Evolutionary conservation across 2,329 filamentous ascomycete species (phyloP).

Genomic region (Colletotrichum scovillei): DNA sequence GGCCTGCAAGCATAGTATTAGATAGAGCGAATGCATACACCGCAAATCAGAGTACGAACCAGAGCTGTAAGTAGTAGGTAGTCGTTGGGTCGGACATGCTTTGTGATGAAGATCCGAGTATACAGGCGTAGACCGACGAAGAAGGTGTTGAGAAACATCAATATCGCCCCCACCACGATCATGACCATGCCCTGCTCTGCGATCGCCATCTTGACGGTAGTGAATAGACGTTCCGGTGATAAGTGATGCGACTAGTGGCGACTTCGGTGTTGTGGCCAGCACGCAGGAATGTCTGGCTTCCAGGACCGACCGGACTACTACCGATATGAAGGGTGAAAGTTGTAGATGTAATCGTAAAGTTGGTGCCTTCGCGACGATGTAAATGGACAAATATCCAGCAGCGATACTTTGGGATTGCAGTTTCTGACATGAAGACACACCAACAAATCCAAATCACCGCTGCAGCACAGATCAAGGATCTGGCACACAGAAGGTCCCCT

Average conservation of each 20-base stretch:
- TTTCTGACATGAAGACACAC: not conserved
- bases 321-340: not conserved
- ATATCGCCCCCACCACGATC: constrained; percentile 14
- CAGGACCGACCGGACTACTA: not conserved
- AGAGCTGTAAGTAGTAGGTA: constrained; percentile 2
- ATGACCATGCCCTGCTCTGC: not conserved
- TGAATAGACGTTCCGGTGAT: not conserved
- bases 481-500: not conserved
- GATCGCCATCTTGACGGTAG: constrained; percentile 6
- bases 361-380: too few relatives aligned
- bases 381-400: too few relatives aligned
- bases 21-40: not conserved
- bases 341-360: not conserved
- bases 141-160: constrained; percentile 18
- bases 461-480: not conserved
- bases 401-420: not conserved
- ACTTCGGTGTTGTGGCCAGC: not conserved
- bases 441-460: constrained; percentile 1
- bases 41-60: not conserved
- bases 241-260: not conserved
- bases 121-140: constrained; percentile 24
- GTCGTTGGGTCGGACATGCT: not conserved
- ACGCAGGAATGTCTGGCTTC: not conserved
- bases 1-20: not conserved
- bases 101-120: constrained; percentile 11